A percentile compares a stretch with the other conserved stretches of the same genome.
Conservation (phyloP, 2,329 filamentous ascomycete species). For the Fusarium multiceps region DNA sequence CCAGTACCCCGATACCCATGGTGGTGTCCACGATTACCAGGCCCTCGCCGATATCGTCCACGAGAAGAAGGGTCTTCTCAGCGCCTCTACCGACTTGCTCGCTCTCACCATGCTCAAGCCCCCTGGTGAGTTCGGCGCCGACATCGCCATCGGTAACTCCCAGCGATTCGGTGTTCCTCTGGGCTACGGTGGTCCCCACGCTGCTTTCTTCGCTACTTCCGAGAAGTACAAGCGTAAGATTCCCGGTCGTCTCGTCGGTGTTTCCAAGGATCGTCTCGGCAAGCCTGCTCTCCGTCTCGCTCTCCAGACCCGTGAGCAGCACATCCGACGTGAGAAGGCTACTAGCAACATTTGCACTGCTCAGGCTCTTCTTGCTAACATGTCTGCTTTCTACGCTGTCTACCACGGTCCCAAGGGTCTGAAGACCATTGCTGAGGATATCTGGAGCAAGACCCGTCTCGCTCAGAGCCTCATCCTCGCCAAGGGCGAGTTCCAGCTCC, state of each 20-base stretch:
- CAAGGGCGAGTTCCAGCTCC: conserved; percentile 70
- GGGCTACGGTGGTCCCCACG: conserved; percentile 92
- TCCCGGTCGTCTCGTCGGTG: conserved; percentile 86
- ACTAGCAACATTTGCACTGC: conserved; percentile 98
- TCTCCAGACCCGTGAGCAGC: conserved; percentile 93
- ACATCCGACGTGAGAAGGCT: conserved; percentile 95
- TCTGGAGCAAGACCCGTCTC: conserved; percentile 75
- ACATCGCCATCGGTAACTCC: conserved; percentile 92
- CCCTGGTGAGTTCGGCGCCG: conserved; percentile 92
- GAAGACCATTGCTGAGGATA: conserved; percentile 83
- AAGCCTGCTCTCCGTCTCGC: conserved; percentile 70
- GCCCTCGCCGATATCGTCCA: conserved; percentile 80
- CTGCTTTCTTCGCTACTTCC: conserved; percentile 83
- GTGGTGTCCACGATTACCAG: conserved; percentile 82
- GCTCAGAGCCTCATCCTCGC: conserved; percentile 62
- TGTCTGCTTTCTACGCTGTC: conserved; percentile 93
- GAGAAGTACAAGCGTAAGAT: conserved; percentile 96
- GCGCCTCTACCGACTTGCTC: conserved; percentile 88
- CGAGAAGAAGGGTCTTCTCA: conserved; percentile 80
- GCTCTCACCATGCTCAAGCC: conserved; percentile 89
- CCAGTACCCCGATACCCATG: conserved; percentile 92
- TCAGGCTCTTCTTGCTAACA: conserved; percentile 92
- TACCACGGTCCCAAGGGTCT: conserved; percentile 91
- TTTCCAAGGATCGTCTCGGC: conserved; percentile 89
- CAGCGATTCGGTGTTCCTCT: conserved; percentile 93